Evolutionary conservation across 2,329 filamentous ascomycete species (phyloP), one percentile per base, ranked within the genome.

Genomic region (Penicillium freii): DNA sequence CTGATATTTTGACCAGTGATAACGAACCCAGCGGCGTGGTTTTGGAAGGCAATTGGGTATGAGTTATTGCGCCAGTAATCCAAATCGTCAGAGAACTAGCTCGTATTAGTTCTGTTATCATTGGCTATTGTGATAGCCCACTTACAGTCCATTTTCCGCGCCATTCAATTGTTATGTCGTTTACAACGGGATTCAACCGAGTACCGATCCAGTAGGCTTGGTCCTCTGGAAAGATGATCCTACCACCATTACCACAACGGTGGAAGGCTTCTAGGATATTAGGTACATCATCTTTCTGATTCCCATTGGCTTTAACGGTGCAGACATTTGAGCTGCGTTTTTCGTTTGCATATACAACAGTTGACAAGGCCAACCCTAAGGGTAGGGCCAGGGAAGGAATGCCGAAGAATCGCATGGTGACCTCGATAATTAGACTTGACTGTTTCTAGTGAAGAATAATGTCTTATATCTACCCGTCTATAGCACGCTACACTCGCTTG

Each of bases 41-140:
- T 84, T 63, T 84, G 82, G 61, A 84, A 84, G 4, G 71, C 69
- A 34, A 84, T 75, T 8, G 74, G 78, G 60, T 83, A 84, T 0
- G 78, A 78, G 58, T 83, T 80, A 45, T 79, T 77, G 50, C 82
- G 75, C 82, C 82, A 84, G 68, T 84, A 83, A 19, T 69, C 66
- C n/a, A 84, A 69, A 64, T 84, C 72, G 46, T 79, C 74, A 2
- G 80, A 81, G 59, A 81, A 76, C 75, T 43, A 38, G 36, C n/a
- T 19, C n/a, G n/a, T n/a, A 19, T 38, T 38, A 38, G 36, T 19
- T 38, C 17, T 0, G 1, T 38, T 38, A 11, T 38, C 36, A 10
- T 38, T 38, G 36, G 36, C n/a, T 38, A 17, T 38, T 19, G n/a
- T 11, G 17, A 19, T 9, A 38, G 17, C 9, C 8, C 17, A 38